Base-by-base conservation (phyloP, 108 stramenopile species). In the Skeletonema marinoi region DNA sequence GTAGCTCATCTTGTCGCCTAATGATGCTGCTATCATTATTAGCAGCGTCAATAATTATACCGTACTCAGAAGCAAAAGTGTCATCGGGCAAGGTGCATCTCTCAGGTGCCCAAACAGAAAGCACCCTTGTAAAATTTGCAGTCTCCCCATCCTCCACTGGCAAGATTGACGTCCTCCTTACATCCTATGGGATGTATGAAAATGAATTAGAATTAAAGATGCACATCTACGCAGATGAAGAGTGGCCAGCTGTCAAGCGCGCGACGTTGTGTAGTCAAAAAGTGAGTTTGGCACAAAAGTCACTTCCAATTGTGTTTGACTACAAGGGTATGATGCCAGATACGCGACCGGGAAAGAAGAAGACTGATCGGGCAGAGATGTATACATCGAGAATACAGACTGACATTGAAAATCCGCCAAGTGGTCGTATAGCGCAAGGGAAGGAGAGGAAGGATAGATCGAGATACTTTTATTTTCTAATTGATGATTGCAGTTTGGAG, bases 401-500 rank as follows among this genome's bases (percentile, higher is more conserved):
- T 16, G 38, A 31, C 42, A 17, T 81, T 21, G 44, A 60, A 14
- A 72, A 84, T 62, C 78, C 78, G 16, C 74, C 71, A 33, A 17
- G 31, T 41, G 25, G 51, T 25, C 58, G 36, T 30, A 38, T 68
- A 39, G 9, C 33, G 13, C 65, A 78, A 59, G 60, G 31, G 3
- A 68, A 78, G 74, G 33, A 54, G 70, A 56, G 74, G 74, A 71
- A 87, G 74, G 65, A 78, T 36, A 85, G 86, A 13, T 42, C 86
- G 3, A 85, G 85, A 50, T 91, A 91, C 71, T 95, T 65, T 65
- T 95, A 95, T 73, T 82, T 92, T 62, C 81, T 84, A 36, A 76
- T 95, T 11, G 89, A 89, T 38, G 94, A 95, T 65, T 95, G 94
- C 58, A 85, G 79, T 6, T 74, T 95, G 73, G 94, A 95, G 62